Evolutionary conservation across 768 basidiomycete species (phyloP).

Genomic region (Megacollybia marginata): DNA sequence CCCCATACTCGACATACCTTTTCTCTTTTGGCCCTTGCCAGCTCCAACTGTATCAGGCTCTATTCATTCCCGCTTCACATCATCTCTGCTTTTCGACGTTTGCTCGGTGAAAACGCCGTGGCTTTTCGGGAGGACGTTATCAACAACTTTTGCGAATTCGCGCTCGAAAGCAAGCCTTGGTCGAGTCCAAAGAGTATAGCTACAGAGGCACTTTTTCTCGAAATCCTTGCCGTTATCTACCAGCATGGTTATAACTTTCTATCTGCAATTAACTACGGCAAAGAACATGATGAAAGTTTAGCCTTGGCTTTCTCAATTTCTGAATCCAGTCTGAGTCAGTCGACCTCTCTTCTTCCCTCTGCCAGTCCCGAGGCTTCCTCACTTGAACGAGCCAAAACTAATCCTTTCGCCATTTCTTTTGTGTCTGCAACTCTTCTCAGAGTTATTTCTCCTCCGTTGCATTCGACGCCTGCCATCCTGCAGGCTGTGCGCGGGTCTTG

Average conservation of each 20-base stretch:
- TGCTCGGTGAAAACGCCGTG: conserved; percentile 43
- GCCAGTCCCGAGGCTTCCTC: conserved; percentile 29
- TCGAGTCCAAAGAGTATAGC: conserved; percentile 54
- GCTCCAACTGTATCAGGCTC: conserved; percentile 55
- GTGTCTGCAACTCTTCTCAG: conserved; percentile 59
- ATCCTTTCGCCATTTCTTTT: conserved; percentile 71
- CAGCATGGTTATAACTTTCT: conserved; percentile 57
- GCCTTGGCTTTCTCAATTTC: conserved; percentile 65
- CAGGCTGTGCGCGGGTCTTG: conserved; percentile 71
- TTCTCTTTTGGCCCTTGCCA: conserved; percentile 62
- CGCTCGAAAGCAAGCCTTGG: conserved; percentile 68
- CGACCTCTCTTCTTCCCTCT: conserved; percentile 27
- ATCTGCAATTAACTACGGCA: conserved; percentile 69
- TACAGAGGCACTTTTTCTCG: conserved; percentile 63
- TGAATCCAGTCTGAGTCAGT: conserved; percentile 16
- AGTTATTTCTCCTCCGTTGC: conserved; percentile 70
- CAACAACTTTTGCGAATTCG: conserved; percentile 60
- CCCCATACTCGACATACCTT: conserved; percentile 48
- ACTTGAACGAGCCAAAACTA: conserved; percentile 29
- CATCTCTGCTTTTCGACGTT: conserved; percentile 44
- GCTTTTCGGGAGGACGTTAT: conserved; percentile 45
- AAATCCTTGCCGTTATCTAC: conserved; percentile 56
- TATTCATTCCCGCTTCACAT: conserved; percentile 59
- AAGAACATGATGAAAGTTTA: conserved; percentile 67
- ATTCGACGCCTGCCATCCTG: conserved; percentile 73